These are phyloP conservation scores for Pilatotrama ljubarskyi DNA, from an alignment of 768 basidiomycete genomes.

Conservation along the genomic window DNA sequence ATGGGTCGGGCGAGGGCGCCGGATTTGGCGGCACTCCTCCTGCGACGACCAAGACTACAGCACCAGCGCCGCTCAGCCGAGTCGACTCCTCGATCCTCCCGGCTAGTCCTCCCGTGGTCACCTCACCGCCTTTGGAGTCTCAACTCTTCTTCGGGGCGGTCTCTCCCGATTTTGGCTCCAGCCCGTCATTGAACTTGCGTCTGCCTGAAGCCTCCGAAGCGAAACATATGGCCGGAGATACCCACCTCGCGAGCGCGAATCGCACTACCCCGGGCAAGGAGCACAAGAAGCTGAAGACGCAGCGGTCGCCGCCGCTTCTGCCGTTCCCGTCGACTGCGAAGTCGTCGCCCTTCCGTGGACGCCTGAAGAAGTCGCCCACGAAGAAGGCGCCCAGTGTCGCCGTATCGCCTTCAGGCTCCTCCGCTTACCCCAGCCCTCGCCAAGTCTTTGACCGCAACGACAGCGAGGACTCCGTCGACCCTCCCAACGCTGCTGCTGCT, in stretches of 20 bases:
- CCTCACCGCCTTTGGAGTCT: conserved; percentile 56
- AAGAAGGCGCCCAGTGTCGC: background rate
- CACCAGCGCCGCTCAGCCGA: conserved; percentile 17
- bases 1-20: background rate
- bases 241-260: background rate
- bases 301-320: conserved; percentile 23
- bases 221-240: background rate
- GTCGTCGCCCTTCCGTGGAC: conserved; percentile 23
- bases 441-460: background rate
- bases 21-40: background rate
- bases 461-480: conserved; percentile 10
- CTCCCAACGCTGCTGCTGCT: background rate
- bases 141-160: conserved; percentile 49
- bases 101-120: conserved; percentile 56
- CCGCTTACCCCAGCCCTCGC: background rate
- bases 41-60: background rate
- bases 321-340: conserved; percentile 21
- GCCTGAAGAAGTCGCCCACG: conserved; percentile 22
- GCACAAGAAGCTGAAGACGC: conserved; percentile 23
- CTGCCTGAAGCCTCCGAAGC: background rate
- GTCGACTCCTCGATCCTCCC: conserved; percentile 47
- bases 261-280: background rate
- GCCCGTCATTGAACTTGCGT: conserved; percentile 16
- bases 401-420: background rate
- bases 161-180: conserved; percentile 17